These are phyloP conservation scores for Fusarium heterosporum DNA, from an alignment of 2,329 filamentous ascomycete genomes.

Conservation along the genomic window DNA sequence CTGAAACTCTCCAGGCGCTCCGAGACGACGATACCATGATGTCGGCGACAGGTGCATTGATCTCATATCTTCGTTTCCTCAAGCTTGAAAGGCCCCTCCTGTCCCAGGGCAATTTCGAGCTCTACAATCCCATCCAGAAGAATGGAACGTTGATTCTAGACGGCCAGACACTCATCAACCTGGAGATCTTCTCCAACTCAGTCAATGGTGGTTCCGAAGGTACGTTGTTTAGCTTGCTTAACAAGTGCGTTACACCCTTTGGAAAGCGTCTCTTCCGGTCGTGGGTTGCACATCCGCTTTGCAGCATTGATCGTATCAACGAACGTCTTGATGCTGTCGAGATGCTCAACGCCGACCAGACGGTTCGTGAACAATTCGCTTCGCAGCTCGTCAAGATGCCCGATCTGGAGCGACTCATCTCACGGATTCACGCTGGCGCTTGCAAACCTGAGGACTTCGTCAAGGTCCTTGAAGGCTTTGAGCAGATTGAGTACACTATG, in stretches of 20 bases:
- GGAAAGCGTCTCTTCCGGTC: conserved; percentile 95
- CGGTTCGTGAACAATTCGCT: conserved; percentile 86
- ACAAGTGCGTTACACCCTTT: conserved; percentile 95
- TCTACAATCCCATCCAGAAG: conserved; percentile 90
- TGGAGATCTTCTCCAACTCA: conserved; percentile 96
- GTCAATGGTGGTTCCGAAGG: conserved; percentile 87
- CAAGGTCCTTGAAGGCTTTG: conserved; percentile 92
- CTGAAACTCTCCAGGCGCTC: conserved; percentile 75
- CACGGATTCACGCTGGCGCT: conserved; percentile 90
- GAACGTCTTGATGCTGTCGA: conserved; percentile 95
- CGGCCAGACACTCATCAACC: conserved; percentile 95
- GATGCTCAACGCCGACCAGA: conserved; percentile 84
- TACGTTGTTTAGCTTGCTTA: conserved; percentile 89
- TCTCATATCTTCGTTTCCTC: conserved; percentile 86
- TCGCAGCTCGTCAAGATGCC: conserved; percentile 91
- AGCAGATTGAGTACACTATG: conserved; percentile 97
- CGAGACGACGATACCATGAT: conserved; percentile 85
- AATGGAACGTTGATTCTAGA: conserved; percentile 94
- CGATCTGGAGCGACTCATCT: conserved; percentile 93
- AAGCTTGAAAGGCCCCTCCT: conserved; percentile 91
- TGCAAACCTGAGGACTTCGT: conserved; percentile 94
- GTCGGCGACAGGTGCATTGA: conserved; percentile 89
- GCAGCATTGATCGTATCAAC: conserved; percentile 88
- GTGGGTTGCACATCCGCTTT: conserved; percentile 96
- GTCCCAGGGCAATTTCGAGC: conserved; percentile 89